phyloP scores from a whole-genome alignment of 257 asterid species.

The Fraxinus cuspidata region DNA sequence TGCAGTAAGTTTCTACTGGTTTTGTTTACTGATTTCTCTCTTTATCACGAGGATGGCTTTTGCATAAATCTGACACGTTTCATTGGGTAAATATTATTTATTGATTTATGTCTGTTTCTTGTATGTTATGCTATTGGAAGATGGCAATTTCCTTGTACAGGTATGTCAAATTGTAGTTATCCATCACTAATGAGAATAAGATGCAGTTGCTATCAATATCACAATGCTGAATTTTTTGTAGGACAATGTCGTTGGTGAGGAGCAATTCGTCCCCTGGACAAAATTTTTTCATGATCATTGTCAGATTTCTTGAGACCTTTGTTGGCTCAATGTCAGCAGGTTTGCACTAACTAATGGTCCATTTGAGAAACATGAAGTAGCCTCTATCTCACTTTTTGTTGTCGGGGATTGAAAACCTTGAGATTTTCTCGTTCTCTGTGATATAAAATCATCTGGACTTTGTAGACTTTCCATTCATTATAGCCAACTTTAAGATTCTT shows the following conservation, averaged over 20 bases:
- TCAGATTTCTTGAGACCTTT: constrained; percentile 96
- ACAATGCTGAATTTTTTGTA: constrained; percentile 33
- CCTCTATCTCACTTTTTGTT: constrained; percentile 15
- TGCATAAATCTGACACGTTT: constrained; percentile 18
- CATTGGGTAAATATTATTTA: constrained; percentile 20
- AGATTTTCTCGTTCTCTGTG: constrained; percentile 14
- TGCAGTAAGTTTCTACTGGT: constrained; percentile 66
- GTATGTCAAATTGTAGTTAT: constrained; percentile 47
- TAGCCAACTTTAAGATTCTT: background rate
- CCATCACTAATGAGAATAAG: constrained; percentile 24
- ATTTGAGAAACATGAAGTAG: background rate
- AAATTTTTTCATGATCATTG: constrained; percentile 75
- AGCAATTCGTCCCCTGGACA: constrained; percentile 77
- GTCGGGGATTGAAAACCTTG: constrained; percentile 14
- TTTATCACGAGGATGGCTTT: constrained; percentile 21
- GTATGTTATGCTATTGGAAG: constrained; percentile 56
- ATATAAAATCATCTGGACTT: constrained; percentile 9
- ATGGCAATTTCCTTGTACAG: constrained; percentile 98
- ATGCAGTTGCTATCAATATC: constrained; percentile 27
- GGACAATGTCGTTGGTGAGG: constrained; percentile 96
- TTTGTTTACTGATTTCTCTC: constrained; percentile 26
- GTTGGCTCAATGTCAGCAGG: constrained; percentile 98
- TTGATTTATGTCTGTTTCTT: constrained; percentile 34
- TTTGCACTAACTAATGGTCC: constrained; percentile 35
- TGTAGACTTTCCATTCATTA: background rate